Percentiles rank a stretch among this genome's conserved stretches.
These are phyloP conservation scores for Fomitopsis schrenkii DNA, from an alignment of 1,284 basidiomycete species.

Conservation along the genomic window DNA sequence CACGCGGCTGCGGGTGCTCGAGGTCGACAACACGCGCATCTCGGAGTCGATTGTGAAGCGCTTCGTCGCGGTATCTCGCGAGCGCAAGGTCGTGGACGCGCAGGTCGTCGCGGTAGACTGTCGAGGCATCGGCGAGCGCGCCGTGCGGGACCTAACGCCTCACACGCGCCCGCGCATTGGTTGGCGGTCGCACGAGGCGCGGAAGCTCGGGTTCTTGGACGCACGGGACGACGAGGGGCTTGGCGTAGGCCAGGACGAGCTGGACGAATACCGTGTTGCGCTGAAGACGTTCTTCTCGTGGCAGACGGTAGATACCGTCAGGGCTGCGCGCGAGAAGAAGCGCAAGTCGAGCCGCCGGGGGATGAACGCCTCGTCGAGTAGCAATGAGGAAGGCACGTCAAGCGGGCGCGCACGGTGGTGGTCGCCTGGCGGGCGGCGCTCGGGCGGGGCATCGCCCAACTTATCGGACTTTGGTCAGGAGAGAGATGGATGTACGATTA, in stretches of 20 bases:
- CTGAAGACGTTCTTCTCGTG: slow-evolving; percentile 86
- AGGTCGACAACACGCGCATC: slow-evolving; percentile 78
- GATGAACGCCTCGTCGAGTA: slow-evolving; percentile 32
- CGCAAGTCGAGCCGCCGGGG: slow-evolving; percentile 36
- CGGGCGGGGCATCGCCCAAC: slow-evolving; percentile 29
- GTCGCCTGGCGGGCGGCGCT: slow-evolving; percentile 37
- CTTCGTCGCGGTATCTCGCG: slow-evolving; percentile 56
- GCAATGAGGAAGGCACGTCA: slow-evolving; percentile 20
- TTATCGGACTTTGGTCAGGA: slow-evolving; percentile 27
- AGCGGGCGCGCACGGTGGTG: slow-evolving; percentile 37
- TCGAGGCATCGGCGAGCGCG: slow-evolving; percentile 57
- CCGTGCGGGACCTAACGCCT: slow-evolving; percentile 53
- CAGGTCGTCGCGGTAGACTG: slow-evolving; percentile 75
- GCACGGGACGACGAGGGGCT: slow-evolving; percentile 55
- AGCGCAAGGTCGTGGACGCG: slow-evolving; percentile 47
- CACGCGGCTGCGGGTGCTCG: slow-evolving; percentile 57
- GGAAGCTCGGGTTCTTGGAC: slow-evolving; percentile 64
- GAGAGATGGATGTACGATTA: slow-evolving; percentile 41
- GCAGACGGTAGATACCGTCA: slow-evolving; percentile 77
- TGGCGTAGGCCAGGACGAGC: slow-evolving; percentile 68
- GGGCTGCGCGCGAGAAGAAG: slow-evolving; percentile 56
- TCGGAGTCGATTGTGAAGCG: slow-evolving; percentile 59
- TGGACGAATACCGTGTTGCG: slow-evolving; percentile 65
- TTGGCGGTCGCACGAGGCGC: slow-evolving; percentile 66
- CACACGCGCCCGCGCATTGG: slow-evolving; percentile 67